These are phyloP conservation scores for Daldinia caldariorum DNA, from an alignment of 495 filamentous ascomycete species.

Conservation along the genomic window DNA sequence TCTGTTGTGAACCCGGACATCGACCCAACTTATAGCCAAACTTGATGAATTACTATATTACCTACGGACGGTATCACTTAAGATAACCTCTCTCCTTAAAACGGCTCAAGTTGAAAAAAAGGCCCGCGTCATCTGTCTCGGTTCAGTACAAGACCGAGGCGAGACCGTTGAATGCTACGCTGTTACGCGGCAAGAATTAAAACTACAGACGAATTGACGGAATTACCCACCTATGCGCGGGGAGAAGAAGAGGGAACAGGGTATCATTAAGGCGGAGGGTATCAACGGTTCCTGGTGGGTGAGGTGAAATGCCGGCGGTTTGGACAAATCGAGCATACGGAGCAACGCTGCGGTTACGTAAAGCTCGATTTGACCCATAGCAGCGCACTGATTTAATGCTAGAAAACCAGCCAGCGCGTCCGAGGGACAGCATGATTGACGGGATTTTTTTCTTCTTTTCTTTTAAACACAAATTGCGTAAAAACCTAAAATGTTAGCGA, in stretches of 20 bases:
- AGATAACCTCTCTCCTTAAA: neutral
- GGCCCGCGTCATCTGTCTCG: constrained; percentile 13
- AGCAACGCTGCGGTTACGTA: constrained; percentile 24
- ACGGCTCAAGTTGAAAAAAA: neutral
- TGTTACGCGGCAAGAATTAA: constrained; percentile 6
- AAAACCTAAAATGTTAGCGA: neutral
- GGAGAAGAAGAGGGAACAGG: constrained; percentile 18
- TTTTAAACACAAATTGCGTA: constrained; percentile 4
- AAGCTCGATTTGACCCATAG: constrained; percentile 13
- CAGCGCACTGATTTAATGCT: constrained; percentile 5
- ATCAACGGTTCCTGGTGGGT: constrained; percentile 20
- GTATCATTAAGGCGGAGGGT: constrained; percentile 21
- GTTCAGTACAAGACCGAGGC: constrained; percentile 35
- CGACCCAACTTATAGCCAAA: constrained; percentile 28
- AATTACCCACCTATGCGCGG: constrained; percentile 21
- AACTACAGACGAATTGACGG: constrained; percentile 24
- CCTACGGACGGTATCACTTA: neutral
- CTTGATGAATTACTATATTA: constrained; percentile 1
- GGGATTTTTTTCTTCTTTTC: constrained; percentile 40
- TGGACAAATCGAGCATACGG: constrained; percentile 35
- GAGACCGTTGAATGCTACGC: constrained; percentile 4
- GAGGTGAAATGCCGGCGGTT: constrained; percentile 26
- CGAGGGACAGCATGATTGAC: constrained; percentile 32
- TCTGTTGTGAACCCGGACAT: constrained; percentile 25
- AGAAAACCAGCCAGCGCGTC: constrained; percentile 13